Percentiles rank a stretch among this genome's conserved stretches.
phyloP scores from a whole-genome alignment of 2,329 filamentous ascomycete genomes.

The Ustulina deusta region DNA sequence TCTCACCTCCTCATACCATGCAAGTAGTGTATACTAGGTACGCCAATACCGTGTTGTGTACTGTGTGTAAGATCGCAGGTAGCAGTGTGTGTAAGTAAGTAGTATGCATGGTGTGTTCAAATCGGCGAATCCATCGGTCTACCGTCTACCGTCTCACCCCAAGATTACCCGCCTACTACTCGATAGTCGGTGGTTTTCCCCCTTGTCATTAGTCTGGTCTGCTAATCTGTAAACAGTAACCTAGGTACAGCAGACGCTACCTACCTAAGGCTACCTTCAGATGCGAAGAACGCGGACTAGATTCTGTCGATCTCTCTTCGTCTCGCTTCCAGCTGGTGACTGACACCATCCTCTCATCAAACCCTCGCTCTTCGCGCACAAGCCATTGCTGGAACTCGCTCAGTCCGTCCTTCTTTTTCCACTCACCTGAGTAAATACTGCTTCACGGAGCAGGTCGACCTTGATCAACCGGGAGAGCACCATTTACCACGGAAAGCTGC shows the following conservation, averaged over 20 bases:
- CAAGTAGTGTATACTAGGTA: too few species aligned
- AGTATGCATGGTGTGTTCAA: not conserved
- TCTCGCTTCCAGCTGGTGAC: constrained; percentile 24
- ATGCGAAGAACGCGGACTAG: constrained; percentile 15
- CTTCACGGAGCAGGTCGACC: constrained; percentile 1
- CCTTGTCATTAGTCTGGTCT: constrained; percentile 1
- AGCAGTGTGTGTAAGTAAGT: not conserved
- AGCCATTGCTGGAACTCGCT: constrained; percentile 4
- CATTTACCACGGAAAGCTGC: not conserved
- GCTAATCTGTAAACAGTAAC: constrained; percentile 20
- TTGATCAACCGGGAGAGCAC: constrained; percentile 9
- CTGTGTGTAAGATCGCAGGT: too few species aligned
- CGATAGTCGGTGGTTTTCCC: constrained; percentile 6
- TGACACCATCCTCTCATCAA: constrained; percentile 14
- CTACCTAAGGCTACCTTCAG: constrained; percentile 2
- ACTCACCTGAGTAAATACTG: not conserved
- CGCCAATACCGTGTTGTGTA: too few species aligned
- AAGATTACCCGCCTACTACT: constrained; percentile 33
- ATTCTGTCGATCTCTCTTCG: constrained; percentile 36
- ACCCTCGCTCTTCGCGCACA: constrained; percentile 15
- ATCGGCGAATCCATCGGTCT: constrained; percentile 5
- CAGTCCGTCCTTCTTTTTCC: constrained; percentile 15
- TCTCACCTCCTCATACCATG: not conserved
- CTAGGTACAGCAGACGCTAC: constrained; percentile 6
- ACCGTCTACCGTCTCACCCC: constrained; percentile 22